Conservation (phyloP, 306 rosid species). For the Pterocarpus macrocarpus region DNA sequence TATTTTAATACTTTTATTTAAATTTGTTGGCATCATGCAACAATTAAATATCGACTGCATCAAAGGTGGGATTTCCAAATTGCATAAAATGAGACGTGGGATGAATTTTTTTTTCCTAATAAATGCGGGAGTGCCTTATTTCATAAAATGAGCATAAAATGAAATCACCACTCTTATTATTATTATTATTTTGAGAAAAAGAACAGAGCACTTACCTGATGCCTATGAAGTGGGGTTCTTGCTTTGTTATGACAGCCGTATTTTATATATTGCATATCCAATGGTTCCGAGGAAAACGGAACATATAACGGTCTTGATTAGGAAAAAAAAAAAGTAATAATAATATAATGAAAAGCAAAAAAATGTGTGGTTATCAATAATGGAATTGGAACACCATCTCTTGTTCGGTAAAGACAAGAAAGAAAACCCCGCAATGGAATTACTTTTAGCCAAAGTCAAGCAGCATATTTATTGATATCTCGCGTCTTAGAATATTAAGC, state of each 20-base stretch:
- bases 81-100: background rate
- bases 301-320: background rate
- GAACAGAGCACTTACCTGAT: background rate
- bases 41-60: too few species aligned
- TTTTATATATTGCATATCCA: conserved; percentile 27
- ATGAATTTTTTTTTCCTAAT: background rate
- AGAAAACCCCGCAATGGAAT: conserved; percentile 1
- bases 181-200: background rate
- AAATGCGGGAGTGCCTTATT: background rate
- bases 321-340: conserved; percentile 3
- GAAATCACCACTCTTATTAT: background rate
- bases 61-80: too few species aligned
- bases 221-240: background rate
- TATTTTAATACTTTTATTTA: too few species aligned
- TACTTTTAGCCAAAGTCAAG: conserved; percentile 22
- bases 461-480: conserved; percentile 47
- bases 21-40: background rate
- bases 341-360: conserved; percentile 11
- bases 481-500: conserved; percentile 11
- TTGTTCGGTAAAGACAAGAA: conserved; percentile 41
- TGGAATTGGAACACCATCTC: conserved; percentile 35
- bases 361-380: conserved; percentile 37
- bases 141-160: background rate
- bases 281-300: conserved; percentile 35
- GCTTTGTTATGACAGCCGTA: background rate